Base-by-base conservation (phyloP, 2,329 filamentous ascomycete genomes). In the Aureobasidium sp. region DNA sequence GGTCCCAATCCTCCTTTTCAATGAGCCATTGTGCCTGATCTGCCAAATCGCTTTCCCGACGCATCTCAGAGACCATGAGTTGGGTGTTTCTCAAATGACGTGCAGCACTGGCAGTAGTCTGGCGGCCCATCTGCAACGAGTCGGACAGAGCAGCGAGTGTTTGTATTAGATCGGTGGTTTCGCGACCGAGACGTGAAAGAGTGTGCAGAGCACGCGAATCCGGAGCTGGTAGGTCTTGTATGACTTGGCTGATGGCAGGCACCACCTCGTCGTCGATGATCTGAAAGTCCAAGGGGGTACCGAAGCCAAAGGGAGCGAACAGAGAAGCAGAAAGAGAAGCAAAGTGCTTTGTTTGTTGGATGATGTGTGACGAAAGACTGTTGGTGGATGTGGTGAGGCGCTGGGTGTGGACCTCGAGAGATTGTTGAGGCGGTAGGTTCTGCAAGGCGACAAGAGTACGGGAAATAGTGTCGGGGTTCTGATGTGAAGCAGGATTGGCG, bases 51-150 rank as follows among this genome's bases (percentile, higher is more conserved):
- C 90, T 86, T 68, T 97, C 94, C 61, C 84, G 83, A 64, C 86
- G 83, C 78, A 96, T 86, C 67, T 96, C 93, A 1, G 86, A 84
- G 1, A 97, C 87, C 63, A 95, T 84, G 70, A 95, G 92, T 67
- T 87, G 89, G 7, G 90, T 91, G 37, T 85, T 89, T 66, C 88
- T 87, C 55, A 99, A 77, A 46, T 90, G 83, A 60, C 94, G 81
- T 2, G 87, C 86, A 1, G 93, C 94, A 10, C 88, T 87, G 3
- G 85, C 88, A 0, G 90, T 94, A 1, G 89, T 88, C 74, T 97
- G 93, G 13, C 90, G 86, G 33, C 88, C 91, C 87, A 97, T 96
- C 74, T 97, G 93, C 35, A 99, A 79, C 3, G 90, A 92, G 71
- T 99, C 94, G 7, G 89, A 90, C 4, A 99, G 79, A 65, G 90